A percentile compares a stretch with the other conserved stretches of the same genome.
Conservation (phyloP, 768 basidiomycete genomes). For the Kondoa malvinella region DNA sequence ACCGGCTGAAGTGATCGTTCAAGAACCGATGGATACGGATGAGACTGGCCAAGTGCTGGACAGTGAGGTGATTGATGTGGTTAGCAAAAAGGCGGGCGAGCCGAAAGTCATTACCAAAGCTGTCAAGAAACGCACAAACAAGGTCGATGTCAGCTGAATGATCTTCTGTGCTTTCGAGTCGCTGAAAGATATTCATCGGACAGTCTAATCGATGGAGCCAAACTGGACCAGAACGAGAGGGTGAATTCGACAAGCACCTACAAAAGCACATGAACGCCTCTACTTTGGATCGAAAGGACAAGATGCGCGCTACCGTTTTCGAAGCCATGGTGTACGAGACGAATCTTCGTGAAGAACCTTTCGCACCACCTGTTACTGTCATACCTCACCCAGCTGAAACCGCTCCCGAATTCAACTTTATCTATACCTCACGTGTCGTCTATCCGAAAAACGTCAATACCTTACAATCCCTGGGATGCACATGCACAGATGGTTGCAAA, state of each 20-base stretch:
- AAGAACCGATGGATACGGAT: background rate
- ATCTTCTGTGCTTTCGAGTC: background rate
- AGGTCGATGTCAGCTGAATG: background rate
- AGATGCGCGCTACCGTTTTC: background rate
- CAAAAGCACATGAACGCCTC: background rate
- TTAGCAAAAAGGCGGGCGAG: background rate
- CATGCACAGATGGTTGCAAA: background rate
- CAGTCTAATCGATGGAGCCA: background rate
- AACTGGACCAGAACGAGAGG: background rate
- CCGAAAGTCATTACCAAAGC: background rate
- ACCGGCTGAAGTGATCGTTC: background rate
- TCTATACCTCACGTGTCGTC: background rate
- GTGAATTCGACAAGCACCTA: background rate
- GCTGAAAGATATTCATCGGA: background rate
- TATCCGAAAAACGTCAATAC: background rate
- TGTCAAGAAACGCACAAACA: background rate
- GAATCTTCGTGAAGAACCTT: background rate
- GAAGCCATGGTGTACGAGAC: background rate
- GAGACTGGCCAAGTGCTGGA: background rate
- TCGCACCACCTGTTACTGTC: background rate
- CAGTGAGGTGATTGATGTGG: background rate
- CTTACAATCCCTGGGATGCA: background rate
- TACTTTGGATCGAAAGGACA: background rate
- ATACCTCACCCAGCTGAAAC: background rate
- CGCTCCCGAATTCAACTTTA: slow-evolving; percentile 3